Evolutionary conservation across 331 rosid genomes (phyloP).

Genomic region (Pyrus hybrid): DNA sequence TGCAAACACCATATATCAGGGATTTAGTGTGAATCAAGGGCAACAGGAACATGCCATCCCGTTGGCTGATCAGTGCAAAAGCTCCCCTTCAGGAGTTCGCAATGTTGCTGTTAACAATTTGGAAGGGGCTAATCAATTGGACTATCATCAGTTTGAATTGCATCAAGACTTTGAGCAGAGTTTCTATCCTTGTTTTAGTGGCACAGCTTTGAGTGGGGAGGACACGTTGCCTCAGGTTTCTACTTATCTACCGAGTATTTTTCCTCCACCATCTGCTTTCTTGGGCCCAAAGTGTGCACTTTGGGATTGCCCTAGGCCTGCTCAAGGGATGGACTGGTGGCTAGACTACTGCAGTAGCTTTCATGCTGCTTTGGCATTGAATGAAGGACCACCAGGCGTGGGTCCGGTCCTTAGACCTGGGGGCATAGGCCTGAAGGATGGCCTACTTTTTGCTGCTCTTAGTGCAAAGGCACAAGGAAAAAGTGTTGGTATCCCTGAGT

Average conservation of each 20-base stretch:
- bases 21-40: constrained; percentile 43
- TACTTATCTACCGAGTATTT: constrained; percentile 72
- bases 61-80: constrained; percentile 58
- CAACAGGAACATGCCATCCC: constrained; percentile 64
- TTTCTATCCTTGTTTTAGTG: constrained; percentile 46
- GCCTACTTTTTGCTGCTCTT: constrained; percentile 83
- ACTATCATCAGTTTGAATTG: constrained; percentile 64
- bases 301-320: constrained; percentile 99
- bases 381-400: constrained; percentile 99
- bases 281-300: constrained; percentile 97
- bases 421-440: constrained; percentile 94
- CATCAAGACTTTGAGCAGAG: constrained; percentile 49
- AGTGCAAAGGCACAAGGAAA: constrained; percentile 87
- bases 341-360: constrained; percentile 93
- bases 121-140: constrained; percentile 58
- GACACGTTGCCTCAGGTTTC: constrained; percentile 58
- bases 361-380: constrained; percentile 86
- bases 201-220: constrained; percentile 44
- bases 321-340: constrained; percentile 87
- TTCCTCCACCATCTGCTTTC: constrained; percentile 98
- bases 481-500: constrained; percentile 97
- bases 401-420: constrained; percentile 95
- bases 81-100: constrained; percentile 45
- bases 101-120: constrained; percentile 34
- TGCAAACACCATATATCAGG: constrained; percentile 36